A percentile compares a stretch with the other conserved stretches of the same genome.
phyloP scores from a whole-genome alignment of 495 filamentous ascomycete genomes.

The Extremus antarcticus region DNA sequence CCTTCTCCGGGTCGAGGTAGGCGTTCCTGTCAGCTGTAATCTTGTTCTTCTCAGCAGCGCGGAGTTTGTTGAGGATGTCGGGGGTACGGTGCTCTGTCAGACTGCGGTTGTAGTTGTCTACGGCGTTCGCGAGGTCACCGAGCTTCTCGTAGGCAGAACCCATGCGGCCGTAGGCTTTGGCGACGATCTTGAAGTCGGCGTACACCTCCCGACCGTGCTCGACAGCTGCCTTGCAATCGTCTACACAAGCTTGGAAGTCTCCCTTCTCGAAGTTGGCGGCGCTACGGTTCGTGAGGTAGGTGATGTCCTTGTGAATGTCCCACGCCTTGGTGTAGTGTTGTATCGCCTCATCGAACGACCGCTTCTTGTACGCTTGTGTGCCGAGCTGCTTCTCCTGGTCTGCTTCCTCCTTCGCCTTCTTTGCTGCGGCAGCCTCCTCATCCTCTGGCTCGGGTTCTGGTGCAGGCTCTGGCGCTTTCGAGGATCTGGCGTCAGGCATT shows the following conservation, averaged over 20 bases:
- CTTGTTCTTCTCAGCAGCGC: constrained; percentile 84
- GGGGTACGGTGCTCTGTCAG: constrained; percentile 95
- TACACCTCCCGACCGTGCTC: constrained; percentile 77
- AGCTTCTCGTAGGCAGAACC: constrained; percentile 83
- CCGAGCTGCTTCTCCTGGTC: constrained; percentile 92
- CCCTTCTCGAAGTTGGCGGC: constrained; percentile 95
- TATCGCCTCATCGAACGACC: constrained; percentile 87
- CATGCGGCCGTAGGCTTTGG: constrained; percentile 88
- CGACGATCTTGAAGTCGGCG: constrained; percentile 93
- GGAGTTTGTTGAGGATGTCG: constrained; percentile 84
- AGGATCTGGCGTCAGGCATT: constrained; percentile 60
- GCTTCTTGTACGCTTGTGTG: constrained; percentile 95
- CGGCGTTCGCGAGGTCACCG: constrained; percentile 67
- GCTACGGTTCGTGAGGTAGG: constrained; percentile 91
- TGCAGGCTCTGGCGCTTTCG: constrained; percentile 49
- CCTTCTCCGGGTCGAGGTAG: constrained; percentile 83
- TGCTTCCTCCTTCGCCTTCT: constrained; percentile 82
- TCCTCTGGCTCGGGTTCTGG: constrained; percentile 58
- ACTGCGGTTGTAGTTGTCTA: constrained; percentile 84
- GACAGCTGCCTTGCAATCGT: constrained; percentile 74
- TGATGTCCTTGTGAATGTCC: constrained; percentile 90
- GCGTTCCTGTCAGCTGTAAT: constrained; percentile 62
- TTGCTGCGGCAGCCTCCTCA: constrained; percentile 70
- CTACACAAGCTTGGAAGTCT: constrained; percentile 76
- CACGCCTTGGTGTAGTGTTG: constrained; percentile 93